Conservation (phyloP, 192 early-diverging fungal species). For the Dispira simplex region DNA sequence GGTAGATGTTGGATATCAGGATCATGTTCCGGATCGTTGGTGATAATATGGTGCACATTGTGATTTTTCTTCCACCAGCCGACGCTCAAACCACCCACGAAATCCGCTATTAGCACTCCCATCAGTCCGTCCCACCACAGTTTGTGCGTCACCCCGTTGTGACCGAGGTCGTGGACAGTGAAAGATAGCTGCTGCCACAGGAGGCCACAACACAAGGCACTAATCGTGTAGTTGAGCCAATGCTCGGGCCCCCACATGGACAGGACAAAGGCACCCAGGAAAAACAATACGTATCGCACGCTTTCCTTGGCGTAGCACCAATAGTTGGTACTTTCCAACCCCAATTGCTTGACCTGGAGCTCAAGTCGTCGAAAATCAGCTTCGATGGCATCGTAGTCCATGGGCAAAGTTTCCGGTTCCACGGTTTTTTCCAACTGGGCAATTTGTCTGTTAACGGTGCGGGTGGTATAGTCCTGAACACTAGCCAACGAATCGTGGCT, state of each 20-base stretch:
- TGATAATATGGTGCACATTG: constrained; percentile 93
- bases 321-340: constrained; percentile 48
- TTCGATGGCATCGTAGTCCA: constrained; percentile 29
- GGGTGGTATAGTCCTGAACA: constrained; percentile 14
- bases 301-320: constrained; percentile 33
- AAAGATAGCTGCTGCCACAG: constrained; percentile 92
- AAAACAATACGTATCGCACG: constrained; percentile 24
- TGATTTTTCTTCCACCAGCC: constrained; percentile 98
- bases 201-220: constrained; percentile 41
- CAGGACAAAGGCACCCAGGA: constrained; percentile 19
- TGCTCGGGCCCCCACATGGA: constrained; percentile 15
- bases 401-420: background rate
- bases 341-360: constrained; percentile 34
- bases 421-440: background rate
- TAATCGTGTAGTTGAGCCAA: constrained; percentile 18
- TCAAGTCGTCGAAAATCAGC: constrained; percentile 54
- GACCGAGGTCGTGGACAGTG: constrained; percentile 93
- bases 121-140: constrained; percentile 57
- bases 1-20: constrained; percentile 97
- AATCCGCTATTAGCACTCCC: constrained; percentile 66
- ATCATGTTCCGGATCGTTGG: constrained; percentile 89
- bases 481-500: constrained; percentile 6
- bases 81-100: constrained; percentile 73
- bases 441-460: constrained; percentile 4
- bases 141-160: constrained; percentile 74